phyloP scores from a whole-genome alignment of 1,284 basidiomycete species.

The Phellinidium pouzarii region DNA sequence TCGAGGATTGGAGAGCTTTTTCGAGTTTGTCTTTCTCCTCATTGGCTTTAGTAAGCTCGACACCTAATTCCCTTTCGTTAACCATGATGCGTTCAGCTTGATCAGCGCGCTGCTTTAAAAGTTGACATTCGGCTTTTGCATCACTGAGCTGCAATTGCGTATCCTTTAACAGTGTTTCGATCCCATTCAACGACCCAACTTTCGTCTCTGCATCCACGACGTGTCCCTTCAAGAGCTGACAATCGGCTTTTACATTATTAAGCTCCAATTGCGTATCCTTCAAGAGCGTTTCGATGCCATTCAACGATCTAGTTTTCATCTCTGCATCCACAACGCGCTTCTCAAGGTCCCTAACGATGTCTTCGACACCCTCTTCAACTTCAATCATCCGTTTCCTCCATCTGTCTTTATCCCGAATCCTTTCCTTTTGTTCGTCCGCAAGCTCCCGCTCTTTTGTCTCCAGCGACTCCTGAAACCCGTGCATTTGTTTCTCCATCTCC shows the following conservation, averaged over 20 bases:
- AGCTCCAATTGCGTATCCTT: conserved; percentile 30
- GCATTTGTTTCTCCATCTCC: conserved; percentile 40
- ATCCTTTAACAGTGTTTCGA: conserved; percentile 29
- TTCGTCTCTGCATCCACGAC: conserved; percentile 11
- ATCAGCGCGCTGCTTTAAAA: conserved; percentile 17
- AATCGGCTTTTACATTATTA: conserved; percentile 31
- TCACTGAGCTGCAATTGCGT: conserved; percentile 33
- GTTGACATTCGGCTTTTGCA: conserved; percentile 27
- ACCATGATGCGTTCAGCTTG: conserved; percentile 10
- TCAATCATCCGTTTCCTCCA: conserved; percentile 65
- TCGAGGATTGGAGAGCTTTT: not conserved
- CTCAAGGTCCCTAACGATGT: conserved; percentile 60
- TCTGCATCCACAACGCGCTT: conserved; percentile 38
- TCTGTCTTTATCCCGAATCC: conserved; percentile 53
- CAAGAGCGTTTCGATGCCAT: conserved; percentile 28
- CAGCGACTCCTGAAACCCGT: conserved; percentile 43
- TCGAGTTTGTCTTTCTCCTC: not conserved
- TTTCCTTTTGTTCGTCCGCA: conserved; percentile 46
- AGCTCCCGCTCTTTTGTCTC: conserved; percentile 33
- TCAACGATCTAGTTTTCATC: conserved; percentile 27
- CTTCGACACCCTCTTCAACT: conserved; percentile 59
- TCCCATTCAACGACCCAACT: too few species aligned
- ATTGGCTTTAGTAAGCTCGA: not conserved
- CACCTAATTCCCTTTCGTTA: conserved; percentile 2
- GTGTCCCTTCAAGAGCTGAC: conserved; percentile 20